These are phyloP conservation scores for Helminthosporium solani DNA, from an alignment of 2,329 filamentous ascomycete species.

Conservation along the genomic window DNA sequence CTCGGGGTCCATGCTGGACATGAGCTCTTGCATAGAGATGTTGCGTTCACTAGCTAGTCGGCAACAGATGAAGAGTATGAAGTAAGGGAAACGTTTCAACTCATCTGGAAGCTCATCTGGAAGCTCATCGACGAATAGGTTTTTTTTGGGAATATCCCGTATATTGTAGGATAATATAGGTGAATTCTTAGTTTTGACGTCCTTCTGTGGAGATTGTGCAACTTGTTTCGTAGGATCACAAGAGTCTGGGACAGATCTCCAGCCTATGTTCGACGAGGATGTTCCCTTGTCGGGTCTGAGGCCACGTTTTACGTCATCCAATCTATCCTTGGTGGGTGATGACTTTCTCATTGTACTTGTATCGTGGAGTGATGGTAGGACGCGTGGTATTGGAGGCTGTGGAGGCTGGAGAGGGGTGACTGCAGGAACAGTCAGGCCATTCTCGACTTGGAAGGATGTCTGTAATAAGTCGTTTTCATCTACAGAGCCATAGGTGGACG, in stretches of 20 bases:
- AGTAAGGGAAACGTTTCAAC: constrained; percentile 27
- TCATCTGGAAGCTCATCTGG: constrained; percentile 6
- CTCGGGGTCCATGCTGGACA: constrained; percentile 12
- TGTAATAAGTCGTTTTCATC: constrained; percentile 22
- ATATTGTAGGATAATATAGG: constrained; percentile 25
- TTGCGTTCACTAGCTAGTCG: constrained; percentile 24
- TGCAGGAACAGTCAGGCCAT: background rate
- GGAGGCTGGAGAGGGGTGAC: background rate
- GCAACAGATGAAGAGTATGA: constrained; percentile 35
- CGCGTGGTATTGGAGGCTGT: background rate
- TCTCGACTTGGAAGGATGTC: constrained; percentile 17
- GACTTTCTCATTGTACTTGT: background rate
- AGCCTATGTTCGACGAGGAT: no score
- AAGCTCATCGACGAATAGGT: constrained; percentile 31
- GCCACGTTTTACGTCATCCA: background rate
- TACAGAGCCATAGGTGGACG: constrained; percentile 29
- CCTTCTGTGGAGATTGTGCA: background rate
- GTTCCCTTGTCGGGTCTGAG: background rate
- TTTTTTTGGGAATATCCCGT: constrained; percentile 25
- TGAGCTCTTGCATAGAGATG: constrained; percentile 15
- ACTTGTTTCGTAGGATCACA: background rate
- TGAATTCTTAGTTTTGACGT: constrained; percentile 12
- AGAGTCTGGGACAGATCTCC: background rate
- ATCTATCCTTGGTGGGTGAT: background rate
- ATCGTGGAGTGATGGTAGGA: background rate